Percentiles rank a stretch among this genome's conserved stretches.
These are phyloP conservation scores for Coemansia sp. DNA, from an alignment of 192 early-diverging fungal genomes.

Conservation along the genomic window DNA sequence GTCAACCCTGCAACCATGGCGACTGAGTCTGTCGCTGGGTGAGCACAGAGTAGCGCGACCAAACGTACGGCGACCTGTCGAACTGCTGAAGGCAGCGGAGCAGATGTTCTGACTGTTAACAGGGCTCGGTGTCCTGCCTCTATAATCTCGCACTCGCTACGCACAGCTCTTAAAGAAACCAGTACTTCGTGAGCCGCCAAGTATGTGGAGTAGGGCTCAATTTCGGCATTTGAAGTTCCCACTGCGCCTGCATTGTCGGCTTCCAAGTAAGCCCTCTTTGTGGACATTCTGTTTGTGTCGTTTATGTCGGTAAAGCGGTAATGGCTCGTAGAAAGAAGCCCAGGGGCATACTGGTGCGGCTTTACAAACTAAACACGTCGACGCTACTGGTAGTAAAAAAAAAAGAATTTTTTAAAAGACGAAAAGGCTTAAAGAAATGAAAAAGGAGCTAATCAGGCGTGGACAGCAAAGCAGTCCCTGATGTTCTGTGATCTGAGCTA, in stretches of 20 bases:
- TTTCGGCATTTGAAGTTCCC: background rate
- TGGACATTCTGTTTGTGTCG: constrained; percentile 13
- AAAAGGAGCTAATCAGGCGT: background rate
- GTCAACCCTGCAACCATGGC: constrained; percentile 7
- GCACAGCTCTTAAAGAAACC: constrained; percentile 14
- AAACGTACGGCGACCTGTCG: constrained; percentile 43
- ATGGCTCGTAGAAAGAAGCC: background rate
- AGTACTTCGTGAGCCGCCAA: constrained; percentile 33
- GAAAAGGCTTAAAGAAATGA: background rate
- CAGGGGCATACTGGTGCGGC: background rate
- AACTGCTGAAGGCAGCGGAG: constrained; percentile 16
- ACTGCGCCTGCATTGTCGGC: constrained; percentile 10
- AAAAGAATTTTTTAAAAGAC: background rate
- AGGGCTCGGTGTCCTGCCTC: constrained; percentile 21
- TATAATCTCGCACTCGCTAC: constrained; percentile 12
- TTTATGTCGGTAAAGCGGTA: background rate
- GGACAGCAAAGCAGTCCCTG: background rate
- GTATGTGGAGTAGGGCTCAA: constrained; percentile 38
- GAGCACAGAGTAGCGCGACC: constrained; percentile 27
- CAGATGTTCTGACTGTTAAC: constrained; percentile 8
- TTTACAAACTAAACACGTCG: background rate
- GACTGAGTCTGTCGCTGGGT: constrained; percentile 32
- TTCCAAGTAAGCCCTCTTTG: constrained; percentile 16
- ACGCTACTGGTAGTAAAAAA: background rate
- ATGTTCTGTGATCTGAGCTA: background rate